phyloP scores from a whole-genome alignment of 805 yeast genomes.

The Suhomyces xylopsoci region DNA sequence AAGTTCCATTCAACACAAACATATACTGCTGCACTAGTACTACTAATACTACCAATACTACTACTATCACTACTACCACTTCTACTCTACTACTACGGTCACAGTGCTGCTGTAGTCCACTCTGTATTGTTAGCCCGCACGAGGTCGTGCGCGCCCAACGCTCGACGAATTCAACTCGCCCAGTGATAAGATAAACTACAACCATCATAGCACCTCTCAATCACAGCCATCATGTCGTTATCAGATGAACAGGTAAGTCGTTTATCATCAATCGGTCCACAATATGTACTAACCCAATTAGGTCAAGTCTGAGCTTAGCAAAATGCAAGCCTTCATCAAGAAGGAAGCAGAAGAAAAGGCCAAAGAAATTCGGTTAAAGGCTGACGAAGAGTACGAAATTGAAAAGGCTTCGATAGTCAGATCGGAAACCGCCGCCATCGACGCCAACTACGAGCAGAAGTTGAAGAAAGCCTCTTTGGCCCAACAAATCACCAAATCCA shows the following conservation, averaged over 20 bases:
- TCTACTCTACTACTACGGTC: too few relatives aligned
- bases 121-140: neutral
- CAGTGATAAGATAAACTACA: constrained; percentile 7
- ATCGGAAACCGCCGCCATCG: constrained; percentile 86
- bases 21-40: too few relatives aligned
- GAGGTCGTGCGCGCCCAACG: constrained; percentile 7
- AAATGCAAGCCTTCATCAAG: constrained; percentile 98
- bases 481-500: constrained; percentile 93
- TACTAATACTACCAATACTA: too few relatives aligned
- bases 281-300: constrained; percentile 23
- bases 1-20: too few relatives aligned
- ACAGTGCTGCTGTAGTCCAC: neutral
- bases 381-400: constrained; percentile 97
- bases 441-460: constrained; percentile 71
- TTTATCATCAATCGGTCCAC: neutral
- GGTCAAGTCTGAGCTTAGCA: constrained; percentile 93
- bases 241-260: constrained; percentile 30
- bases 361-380: constrained; percentile 89
- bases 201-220: constrained; percentile 5
- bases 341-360: constrained; percentile 99
- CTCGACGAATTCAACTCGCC: constrained; percentile 4
- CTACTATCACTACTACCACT: too few relatives aligned
- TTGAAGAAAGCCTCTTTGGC: constrained; percentile 88
- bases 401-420: constrained; percentile 95
- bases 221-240: constrained; percentile 22